Percentiles rank a stretch among this genome's conserved stretches.
These are phyloP conservation scores for Prosopis cineraria DNA, from an alignment of 306 rosid species.

Conservation along the genomic window DNA sequence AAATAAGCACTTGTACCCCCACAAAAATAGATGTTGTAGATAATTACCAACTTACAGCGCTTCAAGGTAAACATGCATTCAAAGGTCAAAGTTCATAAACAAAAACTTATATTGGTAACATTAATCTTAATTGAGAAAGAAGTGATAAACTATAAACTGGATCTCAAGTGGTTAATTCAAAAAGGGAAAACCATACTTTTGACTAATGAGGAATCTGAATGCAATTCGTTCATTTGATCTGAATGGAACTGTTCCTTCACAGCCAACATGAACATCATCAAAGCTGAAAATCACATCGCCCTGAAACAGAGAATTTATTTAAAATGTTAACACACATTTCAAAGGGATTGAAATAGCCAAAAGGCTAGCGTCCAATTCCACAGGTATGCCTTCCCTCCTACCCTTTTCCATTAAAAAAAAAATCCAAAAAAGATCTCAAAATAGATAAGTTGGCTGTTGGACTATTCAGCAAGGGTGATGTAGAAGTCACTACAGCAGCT, in stretches of 20 bases:
- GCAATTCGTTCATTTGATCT: conserved; percentile 93
- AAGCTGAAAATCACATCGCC: conserved; percentile 98
- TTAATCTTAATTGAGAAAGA: neutral
- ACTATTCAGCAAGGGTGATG: conserved; percentile 27
- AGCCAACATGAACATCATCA: conserved; percentile 76
- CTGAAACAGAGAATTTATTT: conserved; percentile 50
- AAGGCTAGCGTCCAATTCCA: conserved; percentile 8
- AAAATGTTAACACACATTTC: conserved; percentile 25
- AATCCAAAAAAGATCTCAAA: conserved; percentile 12
- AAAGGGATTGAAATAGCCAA: conserved; percentile 18
- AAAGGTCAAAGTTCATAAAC: conserved; percentile 19
- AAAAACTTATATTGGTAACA: conserved; percentile 15
- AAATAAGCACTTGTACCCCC: neutral
- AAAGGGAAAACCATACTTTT: conserved; percentile 67
- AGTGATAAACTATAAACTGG: neutral
- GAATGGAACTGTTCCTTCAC: conserved; percentile 97
- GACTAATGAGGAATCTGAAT: conserved; percentile 90
- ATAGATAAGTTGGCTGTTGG: conserved; percentile 17
- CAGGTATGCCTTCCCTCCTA: conserved; percentile 8
- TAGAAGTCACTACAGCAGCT: conserved; percentile 9
- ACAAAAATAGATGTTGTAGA: neutral
- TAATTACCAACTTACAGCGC: neutral
- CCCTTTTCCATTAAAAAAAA: neutral
- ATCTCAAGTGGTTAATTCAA: conserved; percentile 3
- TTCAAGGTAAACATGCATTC: conserved; percentile 1